phyloP scores from a whole-genome alignment of 495 filamentous ascomycete species.

The Rostrohypoxylon terebratum region DNA sequence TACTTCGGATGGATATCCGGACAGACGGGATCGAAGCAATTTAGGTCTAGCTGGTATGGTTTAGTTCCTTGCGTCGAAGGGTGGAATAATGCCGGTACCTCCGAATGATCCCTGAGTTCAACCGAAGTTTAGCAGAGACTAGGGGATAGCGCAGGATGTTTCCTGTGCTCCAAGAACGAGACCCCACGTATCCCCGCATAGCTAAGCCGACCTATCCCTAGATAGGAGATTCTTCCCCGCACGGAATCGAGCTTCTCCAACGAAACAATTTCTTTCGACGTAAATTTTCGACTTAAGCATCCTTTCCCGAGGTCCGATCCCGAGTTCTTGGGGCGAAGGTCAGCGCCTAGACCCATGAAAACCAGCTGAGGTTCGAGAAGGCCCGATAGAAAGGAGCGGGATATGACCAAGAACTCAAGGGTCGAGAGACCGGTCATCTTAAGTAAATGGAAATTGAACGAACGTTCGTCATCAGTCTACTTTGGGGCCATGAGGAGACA shows the following conservation, averaged over 20 bases:
- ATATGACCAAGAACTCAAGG: slow-evolving; percentile 15
- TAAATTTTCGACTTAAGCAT: slow-evolving; percentile 3
- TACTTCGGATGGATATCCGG: background rate
- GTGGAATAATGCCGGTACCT: background rate
- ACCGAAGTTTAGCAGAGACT: slow-evolving; percentile 12
- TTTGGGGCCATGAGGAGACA: slow-evolving; percentile 1
- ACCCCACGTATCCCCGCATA: slow-evolving; percentile 25
- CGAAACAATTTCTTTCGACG: slow-evolving; percentile 21
- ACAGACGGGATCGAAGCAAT: background rate
- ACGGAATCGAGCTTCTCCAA: slow-evolving; percentile 17
- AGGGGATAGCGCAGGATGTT: background rate
- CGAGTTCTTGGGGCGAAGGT: slow-evolving; percentile 5
- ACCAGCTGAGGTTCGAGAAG: slow-evolving; percentile 19
- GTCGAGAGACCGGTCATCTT: background rate
- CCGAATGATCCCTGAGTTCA: slow-evolving; percentile 3
- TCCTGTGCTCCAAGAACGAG: background rate
- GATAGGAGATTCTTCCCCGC: slow-evolving; percentile 24
- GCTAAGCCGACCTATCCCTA: slow-evolving; percentile 12
- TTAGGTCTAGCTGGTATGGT: background rate
- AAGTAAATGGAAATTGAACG: background rate
- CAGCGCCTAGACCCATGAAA: background rate
- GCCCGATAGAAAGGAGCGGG: slow-evolving; percentile 33
- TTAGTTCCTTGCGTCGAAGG: background rate
- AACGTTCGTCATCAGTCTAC: slow-evolving; percentile 9
- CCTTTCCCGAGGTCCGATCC: slow-evolving; percentile 17